Evolutionary conservation across 805 yeast genomes (phyloP).

Genomic region (Candida gorgasii): DNA sequence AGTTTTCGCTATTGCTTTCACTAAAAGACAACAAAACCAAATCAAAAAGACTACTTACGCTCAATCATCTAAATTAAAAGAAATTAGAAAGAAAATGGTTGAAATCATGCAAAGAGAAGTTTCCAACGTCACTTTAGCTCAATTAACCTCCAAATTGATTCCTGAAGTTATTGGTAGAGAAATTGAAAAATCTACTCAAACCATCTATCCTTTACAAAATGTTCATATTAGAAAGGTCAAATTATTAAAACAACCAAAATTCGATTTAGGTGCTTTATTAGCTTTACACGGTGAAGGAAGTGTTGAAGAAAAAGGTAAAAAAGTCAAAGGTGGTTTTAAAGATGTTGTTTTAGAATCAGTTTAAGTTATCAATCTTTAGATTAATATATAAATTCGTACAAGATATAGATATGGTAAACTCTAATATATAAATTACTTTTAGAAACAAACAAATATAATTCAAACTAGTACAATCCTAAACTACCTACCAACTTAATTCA

Average conservation of each 20-base stretch:
- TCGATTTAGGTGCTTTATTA: slow-evolving; percentile 94
- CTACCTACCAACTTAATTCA: too few species aligned
- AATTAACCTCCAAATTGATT: slow-evolving; percentile 93
- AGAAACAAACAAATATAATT: too few species aligned
- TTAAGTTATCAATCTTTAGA: slow-evolving; percentile 37
- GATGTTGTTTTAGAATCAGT: slow-evolving; percentile 98
- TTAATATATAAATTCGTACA: slow-evolving; percentile 3
- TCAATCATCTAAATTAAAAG: slow-evolving; percentile 95
- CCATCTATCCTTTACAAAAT: slow-evolving; percentile 96
- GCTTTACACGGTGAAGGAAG: slow-evolving; percentile 96
- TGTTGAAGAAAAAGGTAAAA: slow-evolving; percentile 93
- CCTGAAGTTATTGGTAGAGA: slow-evolving; percentile 99
- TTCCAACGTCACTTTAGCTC: slow-evolving; percentile 90
- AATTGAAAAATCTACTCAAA: slow-evolving; percentile 93
- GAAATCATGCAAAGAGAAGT: slow-evolving; percentile 98
- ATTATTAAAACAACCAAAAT: slow-evolving; percentile 97
- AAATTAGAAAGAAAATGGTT: slow-evolving; percentile 93
- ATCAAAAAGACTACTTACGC: slow-evolving; percentile 97
- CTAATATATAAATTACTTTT: too few species aligned
- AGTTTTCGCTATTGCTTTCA: slow-evolving; percentile 96
- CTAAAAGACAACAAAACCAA: slow-evolving; percentile 96
- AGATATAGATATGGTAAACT: too few species aligned
- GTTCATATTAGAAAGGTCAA: slow-evolving; percentile 99
- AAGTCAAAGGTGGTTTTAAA: slow-evolving; percentile 97
- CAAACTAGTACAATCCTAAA: too few species aligned